Percentiles rank a stretch among this genome's conserved stretches.
Conservation (phyloP, 495 filamentous ascomycete species). For the Astrocystis sublimbata region DNA sequence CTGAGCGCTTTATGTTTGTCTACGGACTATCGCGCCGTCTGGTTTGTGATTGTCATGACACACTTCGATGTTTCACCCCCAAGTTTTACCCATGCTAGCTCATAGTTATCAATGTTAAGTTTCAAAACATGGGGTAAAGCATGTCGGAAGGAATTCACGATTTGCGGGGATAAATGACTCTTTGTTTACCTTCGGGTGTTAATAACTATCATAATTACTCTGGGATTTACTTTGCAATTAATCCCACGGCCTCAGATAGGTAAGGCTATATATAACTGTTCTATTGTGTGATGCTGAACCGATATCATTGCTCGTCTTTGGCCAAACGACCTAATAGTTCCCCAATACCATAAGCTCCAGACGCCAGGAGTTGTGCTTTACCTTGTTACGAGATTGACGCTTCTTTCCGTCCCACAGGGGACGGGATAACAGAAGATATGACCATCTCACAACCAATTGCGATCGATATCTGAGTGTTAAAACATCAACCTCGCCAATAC, state of each 20-base stretch:
- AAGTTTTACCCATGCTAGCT: neutral
- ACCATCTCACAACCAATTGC: neutral
- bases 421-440: neutral
- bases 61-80: neutral
- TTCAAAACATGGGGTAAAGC: neutral
- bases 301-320: too few relatives aligned
- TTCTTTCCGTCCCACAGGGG: neutral
- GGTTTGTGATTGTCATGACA: neutral
- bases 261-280: too few relatives aligned
- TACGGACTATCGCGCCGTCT: neutral
- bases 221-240: too few relatives aligned
- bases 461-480: neutral
- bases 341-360: too few relatives aligned
- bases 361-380: too few relatives aligned
- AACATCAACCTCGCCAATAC: too few relatives aligned
- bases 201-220: too few relatives aligned
- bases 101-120: neutral
- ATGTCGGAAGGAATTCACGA: neutral
- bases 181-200: too few relatives aligned
- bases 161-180: too few relatives aligned
- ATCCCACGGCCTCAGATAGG: too few relatives aligned
- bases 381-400: neutral
- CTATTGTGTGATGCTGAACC: too few relatives aligned
- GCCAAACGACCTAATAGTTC: too few relatives aligned
- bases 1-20: neutral